Evolutionary conservation across 108 stramenopile genomes (phyloP).

Genomic region (Halocafeteria seosinensis): DNA sequence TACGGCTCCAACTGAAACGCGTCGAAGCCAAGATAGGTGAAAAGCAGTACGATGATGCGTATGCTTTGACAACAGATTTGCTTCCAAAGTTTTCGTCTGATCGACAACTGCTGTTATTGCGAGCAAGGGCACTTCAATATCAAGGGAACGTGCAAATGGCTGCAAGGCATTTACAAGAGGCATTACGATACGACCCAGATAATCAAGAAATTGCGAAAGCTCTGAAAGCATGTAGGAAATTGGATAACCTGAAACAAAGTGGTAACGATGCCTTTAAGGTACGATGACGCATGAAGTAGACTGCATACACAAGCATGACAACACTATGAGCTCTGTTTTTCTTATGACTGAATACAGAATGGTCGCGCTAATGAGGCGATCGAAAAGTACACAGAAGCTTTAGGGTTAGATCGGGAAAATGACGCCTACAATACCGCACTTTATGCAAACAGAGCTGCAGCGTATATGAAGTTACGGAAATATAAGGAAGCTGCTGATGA

Average conservation of each 20-base stretch:
- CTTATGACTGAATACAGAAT: too few species aligned
- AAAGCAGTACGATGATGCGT: neutral
- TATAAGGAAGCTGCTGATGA: neutral
- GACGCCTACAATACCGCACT: constrained; percentile 3
- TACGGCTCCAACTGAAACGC: neutral
- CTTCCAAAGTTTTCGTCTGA: neutral
- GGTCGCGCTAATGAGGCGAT: constrained; percentile 5
- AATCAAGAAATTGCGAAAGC: neutral
- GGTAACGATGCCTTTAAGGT: constrained; percentile 10
- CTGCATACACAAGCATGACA: too few species aligned
- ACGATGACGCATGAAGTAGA: too few species aligned
- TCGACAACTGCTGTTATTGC: neutral
- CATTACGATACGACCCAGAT: constrained; percentile 13
- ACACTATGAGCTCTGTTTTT: too few species aligned
- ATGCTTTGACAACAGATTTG: neutral
- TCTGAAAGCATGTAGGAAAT: neutral
- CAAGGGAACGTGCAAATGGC: constrained; percentile 9
- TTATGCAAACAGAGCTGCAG: constrained; percentile 16
- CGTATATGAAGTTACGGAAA: constrained; percentile 2
- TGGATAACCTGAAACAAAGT: constrained; percentile 3
- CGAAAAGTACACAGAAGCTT: neutral
- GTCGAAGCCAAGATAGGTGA: neutral
- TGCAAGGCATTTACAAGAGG: constrained; percentile 1
- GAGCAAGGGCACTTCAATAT: constrained; percentile 6
- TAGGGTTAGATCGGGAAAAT: constrained; percentile 7